Conservation (phyloP, 148 eudicot genomes). For the Dysphania ambrosioides region DNA sequence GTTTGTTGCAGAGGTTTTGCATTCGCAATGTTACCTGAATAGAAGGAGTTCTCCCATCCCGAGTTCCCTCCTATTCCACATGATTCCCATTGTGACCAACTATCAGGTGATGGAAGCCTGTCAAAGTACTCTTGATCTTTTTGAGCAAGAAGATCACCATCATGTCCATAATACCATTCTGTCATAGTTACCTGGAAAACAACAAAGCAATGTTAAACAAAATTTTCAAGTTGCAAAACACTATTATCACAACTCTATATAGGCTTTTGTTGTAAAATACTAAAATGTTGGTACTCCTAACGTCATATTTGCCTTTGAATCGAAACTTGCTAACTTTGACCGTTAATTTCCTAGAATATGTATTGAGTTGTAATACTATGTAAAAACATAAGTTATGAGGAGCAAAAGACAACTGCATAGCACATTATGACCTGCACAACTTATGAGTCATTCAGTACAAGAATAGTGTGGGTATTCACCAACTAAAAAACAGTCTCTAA, state of each 20-base stretch:
- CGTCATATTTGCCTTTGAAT: background rate
- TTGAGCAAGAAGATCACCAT: conserved; percentile 53
- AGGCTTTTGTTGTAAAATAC: no score
- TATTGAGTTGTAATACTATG: background rate
- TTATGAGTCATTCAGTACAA: background rate
- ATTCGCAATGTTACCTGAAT: conserved; percentile 24
- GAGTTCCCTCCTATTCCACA: conserved; percentile 34
- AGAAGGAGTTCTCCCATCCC: conserved; percentile 34
- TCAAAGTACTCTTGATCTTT: conserved; percentile 46
- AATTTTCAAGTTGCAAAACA: background rate
- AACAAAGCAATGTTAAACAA: background rate
- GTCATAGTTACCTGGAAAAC: conserved; percentile 39
- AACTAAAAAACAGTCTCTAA: no score
- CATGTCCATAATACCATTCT: conserved; percentile 61
- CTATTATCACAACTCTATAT: background rate
- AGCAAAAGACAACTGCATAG: background rate
- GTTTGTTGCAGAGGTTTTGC: conserved; percentile 26
- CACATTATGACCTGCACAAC: no score
- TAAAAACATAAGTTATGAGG: background rate
- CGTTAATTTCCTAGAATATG: background rate
- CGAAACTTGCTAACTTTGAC: background rate
- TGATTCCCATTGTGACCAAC: conserved; percentile 55
- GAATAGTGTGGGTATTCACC: background rate
- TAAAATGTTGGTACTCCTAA: no score
- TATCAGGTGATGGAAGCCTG: conserved; percentile 54